Percentiles rank a stretch among this genome's conserved stretches.
Evolutionary conservation across 805 yeast genomes (phyloP).

Genomic region (Zygotorulaspora danielsina): DNA sequence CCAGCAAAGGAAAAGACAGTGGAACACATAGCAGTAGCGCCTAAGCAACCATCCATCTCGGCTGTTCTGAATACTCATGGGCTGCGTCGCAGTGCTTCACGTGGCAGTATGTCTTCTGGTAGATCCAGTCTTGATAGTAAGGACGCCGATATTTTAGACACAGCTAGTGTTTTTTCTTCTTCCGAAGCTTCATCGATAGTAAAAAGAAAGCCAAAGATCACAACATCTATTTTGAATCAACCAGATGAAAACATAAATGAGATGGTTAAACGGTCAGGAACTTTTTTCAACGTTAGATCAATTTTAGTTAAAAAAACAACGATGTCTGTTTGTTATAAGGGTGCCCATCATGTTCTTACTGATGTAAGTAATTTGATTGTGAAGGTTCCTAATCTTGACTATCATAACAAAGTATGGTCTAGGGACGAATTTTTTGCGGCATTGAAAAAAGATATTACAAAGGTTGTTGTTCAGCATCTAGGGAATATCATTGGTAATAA

Average conservation of each 20-base stretch:
- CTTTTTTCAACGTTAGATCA: constrained; percentile 57
- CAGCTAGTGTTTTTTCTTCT: constrained; percentile 11
- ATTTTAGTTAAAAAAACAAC: constrained; percentile 46
- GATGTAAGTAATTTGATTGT: constrained; percentile 55
- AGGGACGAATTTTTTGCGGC: constrained; percentile 50
- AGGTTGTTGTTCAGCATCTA: constrained; percentile 50
- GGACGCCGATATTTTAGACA: constrained; percentile 21
- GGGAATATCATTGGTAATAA: constrained; percentile 62
- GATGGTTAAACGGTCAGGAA: constrained; percentile 71
- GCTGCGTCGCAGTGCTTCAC: constrained; percentile 9
- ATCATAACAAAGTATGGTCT: constrained; percentile 53
- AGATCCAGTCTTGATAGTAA: constrained; percentile 7
- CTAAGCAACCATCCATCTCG: constrained; percentile 13
- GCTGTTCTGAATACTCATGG: constrained; percentile 8
- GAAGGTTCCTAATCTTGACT: constrained; percentile 46
- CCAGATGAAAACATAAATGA: constrained; percentile 41
- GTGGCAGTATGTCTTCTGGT: constrained; percentile 7
- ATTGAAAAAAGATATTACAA: constrained; percentile 53
- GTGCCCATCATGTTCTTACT: constrained; percentile 52
- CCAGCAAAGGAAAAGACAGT: constrained; percentile 33
- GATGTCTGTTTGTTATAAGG: constrained; percentile 65
- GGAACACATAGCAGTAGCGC: not conserved
- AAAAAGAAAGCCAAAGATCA: constrained; percentile 12
- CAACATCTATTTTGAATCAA: constrained; percentile 16
- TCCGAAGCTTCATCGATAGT: constrained; percentile 6